Conservation (phyloP, 805 yeast genomes). For the Kuraishia capsulata region DNA sequence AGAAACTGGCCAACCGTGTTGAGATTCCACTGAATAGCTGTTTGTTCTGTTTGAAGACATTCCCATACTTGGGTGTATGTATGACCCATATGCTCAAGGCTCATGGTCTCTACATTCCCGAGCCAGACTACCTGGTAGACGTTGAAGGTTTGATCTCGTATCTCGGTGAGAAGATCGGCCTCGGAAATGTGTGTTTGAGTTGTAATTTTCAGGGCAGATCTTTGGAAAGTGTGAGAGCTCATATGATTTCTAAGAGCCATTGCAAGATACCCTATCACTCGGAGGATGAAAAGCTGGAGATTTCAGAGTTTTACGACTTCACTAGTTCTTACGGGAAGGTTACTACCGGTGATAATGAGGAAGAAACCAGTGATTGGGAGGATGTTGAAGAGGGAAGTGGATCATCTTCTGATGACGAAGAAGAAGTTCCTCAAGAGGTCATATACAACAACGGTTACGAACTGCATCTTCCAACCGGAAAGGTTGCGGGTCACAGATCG, state of each 20-base stretch:
- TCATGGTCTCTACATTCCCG: conserved; percentile 89
- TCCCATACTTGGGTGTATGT: conserved; percentile 30
- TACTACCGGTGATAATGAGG: conserved; percentile 20
- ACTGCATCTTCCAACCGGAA: conserved; percentile 68
- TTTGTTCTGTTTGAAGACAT: conserved; percentile 34
- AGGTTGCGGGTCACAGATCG: conserved; percentile 74
- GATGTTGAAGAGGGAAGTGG: conserved; percentile 18
- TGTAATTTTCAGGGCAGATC: conserved; percentile 82
- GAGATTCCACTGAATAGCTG: conserved; percentile 42
- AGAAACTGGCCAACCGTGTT: conserved; percentile 34
- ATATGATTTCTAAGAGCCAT: conserved; percentile 79
- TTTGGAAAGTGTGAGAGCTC: conserved; percentile 82
- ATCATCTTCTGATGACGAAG: conserved; percentile 26
- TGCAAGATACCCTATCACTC: conserved; percentile 83
- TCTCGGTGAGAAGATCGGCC: conserved; percentile 70
- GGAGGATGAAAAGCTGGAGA: conserved; percentile 64
- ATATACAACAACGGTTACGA: conserved; percentile 41
- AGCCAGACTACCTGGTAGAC: conserved; percentile 58
- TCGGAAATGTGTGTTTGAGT: conserved; percentile 75
- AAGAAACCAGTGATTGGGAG: conserved; percentile 25
- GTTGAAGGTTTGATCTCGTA: conserved; percentile 64
- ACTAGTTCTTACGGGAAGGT: conserved; percentile 42
- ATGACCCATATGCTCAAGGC: conserved; percentile 65
- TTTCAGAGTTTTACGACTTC: conserved; percentile 81
- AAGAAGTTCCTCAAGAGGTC: conserved; percentile 20